These are phyloP conservation scores for Lasiodiplodia sp. DNA, from an alignment of 2,329 filamentous ascomycete species.

Conservation along the genomic window DNA sequence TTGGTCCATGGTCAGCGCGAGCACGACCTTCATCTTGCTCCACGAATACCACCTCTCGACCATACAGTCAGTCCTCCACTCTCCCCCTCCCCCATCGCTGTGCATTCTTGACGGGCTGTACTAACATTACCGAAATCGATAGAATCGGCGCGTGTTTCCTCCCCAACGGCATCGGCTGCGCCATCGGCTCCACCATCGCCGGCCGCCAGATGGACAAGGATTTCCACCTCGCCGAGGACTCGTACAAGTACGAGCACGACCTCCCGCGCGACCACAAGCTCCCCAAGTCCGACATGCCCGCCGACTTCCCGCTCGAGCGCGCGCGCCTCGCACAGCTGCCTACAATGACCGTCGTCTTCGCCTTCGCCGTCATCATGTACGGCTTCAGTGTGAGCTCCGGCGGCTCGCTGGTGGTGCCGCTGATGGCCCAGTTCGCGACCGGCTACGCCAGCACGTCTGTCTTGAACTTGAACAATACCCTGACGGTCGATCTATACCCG, in stretches of 20 bases:
- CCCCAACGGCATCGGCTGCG: conserved; percentile 63
- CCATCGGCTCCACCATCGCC: conserved; percentile 60
- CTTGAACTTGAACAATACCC: conserved; percentile 59
- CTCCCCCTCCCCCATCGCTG: too few species aligned
- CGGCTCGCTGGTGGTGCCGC: conserved; percentile 57
- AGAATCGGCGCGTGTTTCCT: conserved; percentile 62
- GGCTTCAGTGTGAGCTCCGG: conserved; percentile 56
- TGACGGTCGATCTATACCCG: conserved; percentile 62
- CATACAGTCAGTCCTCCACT: conserved; percentile 40
- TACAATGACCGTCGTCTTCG: conserved; percentile 55
- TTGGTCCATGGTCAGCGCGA: conserved; percentile 64
- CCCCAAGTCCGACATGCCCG: background rate
- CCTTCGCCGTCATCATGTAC: conserved; percentile 57
- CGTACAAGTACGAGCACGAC: conserved; percentile 18
- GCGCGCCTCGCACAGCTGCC: conserved; percentile 60
- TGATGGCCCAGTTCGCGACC: conserved; percentile 59
- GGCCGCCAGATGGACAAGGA: conserved; percentile 62
- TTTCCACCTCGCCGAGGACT: conserved; percentile 47
- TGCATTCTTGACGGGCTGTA: conserved; percentile 44
- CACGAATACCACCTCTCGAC: conserved; percentile 53
- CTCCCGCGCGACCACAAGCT: conserved; percentile 26
- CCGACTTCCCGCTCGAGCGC: conserved; percentile 58
- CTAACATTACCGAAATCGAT: conserved; percentile 10
- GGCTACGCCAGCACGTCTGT: conserved; percentile 61
- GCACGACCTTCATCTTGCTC: conserved; percentile 59